These are phyloP conservation scores for Amaranthus hypochondriacus DNA, from an alignment of 148 eudicot species.

Conservation along the genomic window DNA sequence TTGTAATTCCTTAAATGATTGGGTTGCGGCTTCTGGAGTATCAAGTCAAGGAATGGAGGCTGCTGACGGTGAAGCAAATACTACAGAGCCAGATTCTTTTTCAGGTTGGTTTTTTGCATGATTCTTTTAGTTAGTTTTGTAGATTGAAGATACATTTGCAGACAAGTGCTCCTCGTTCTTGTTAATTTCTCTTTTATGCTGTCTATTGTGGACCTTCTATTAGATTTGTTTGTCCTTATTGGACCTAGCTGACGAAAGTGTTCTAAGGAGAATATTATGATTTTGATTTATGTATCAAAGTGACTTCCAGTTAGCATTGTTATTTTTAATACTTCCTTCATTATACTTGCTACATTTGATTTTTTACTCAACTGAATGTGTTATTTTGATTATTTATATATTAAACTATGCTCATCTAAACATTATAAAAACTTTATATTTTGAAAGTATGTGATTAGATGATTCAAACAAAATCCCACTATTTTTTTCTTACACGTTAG, in stretches of 20 bases:
- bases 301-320: neutral
- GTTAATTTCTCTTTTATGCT: neutral
- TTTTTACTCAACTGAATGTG: no score
- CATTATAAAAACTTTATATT: no score
- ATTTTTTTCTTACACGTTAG: no score
- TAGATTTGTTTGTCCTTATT: neutral
- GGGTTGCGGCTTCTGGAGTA: constrained; percentile 34
- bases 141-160: neutral
- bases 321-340: neutral
- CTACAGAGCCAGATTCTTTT: constrained; percentile 31
- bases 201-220: no score
- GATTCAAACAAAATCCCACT: no score
- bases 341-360: no score
- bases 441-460: no score
- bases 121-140: constrained; percentile 2
- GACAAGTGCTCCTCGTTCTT: neutral
- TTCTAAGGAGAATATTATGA: neutral
- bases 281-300: neutral
- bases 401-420: no score
- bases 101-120: constrained; percentile 38
- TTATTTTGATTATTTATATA: no score
- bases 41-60: constrained; percentile 30
- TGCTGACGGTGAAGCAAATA: constrained; percentile 24
- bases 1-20: constrained; percentile 46
- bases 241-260: neutral